Conservation (phyloP, 1,284 basidiomycete genomes). For the Sporisorium graminicola region DNA sequence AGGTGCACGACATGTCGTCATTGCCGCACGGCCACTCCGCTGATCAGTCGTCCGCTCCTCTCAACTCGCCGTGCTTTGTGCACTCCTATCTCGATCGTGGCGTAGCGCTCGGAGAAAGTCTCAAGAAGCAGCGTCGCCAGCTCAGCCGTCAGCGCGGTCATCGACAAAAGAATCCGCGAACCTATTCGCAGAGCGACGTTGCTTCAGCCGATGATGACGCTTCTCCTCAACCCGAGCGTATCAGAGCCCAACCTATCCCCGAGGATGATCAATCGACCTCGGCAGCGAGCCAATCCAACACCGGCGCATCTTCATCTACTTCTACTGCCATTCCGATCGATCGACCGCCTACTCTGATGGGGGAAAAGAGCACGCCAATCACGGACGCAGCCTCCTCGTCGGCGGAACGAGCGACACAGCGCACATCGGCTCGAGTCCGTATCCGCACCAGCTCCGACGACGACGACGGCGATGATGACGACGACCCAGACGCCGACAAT, state of each 20-base stretch:
- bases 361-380: conserved; percentile 17
- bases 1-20: conserved; percentile 46
- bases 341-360: conserved; percentile 2
- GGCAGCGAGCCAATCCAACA: background rate
- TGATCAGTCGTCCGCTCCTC: conserved; percentile 18
- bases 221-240: conserved; percentile 5
- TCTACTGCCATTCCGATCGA: conserved; percentile 2
- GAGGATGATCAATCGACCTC: background rate
- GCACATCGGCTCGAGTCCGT: conserved; percentile 27
- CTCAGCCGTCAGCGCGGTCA: conserved; percentile 30
- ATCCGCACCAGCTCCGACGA: conserved; percentile 44
- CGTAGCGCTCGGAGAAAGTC: conserved; percentile 44
- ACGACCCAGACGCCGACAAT: conserved; percentile 35
- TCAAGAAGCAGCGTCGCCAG: conserved; percentile 49
- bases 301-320: background rate
- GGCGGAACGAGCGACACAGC: conserved; percentile 9
- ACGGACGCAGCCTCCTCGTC: conserved; percentile 25
- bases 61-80: conserved; percentile 59
- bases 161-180: conserved; percentile 7
- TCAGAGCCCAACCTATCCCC: conserved; percentile 1
- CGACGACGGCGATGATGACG: conserved; percentile 39
- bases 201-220: conserved; percentile 31
- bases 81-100: conserved; percentile 58
- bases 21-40: conserved; percentile 28
- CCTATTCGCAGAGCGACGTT: conserved; percentile 29